Evolutionary conservation across 2,329 filamentous ascomycete genomes (phyloP), one percentile per base, ranked within the genome.

Genomic region (Rachicladosporium sp.): DNA sequence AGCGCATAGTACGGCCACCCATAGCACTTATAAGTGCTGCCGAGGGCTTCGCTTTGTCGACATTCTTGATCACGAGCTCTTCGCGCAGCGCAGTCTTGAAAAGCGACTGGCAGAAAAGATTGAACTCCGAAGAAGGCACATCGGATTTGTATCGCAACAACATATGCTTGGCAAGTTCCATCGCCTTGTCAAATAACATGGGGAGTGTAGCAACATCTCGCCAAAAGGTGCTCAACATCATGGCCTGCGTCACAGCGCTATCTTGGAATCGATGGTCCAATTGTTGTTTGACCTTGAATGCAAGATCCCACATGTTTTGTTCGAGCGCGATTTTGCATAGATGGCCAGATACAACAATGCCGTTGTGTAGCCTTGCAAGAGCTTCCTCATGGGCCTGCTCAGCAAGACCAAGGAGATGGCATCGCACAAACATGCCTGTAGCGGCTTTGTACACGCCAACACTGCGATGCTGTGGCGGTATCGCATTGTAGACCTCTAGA

Each of bases 351-450:
- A 55, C 40, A 21, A 50, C 46, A 35, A 45, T 36, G 19, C 45
- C 50, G 27, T 54, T 53, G 6, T 40, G 29, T 9, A 54, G 44
- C 38, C 45, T 49, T 11, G 33, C 30, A n/a, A 57, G 35, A 10
- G 53, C 54, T 33, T 56, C 53, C n/a, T 29, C 33, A 32, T 56
- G 53, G 21, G 52, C 35, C 9, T 38, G 42, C 10, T 41, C 21
- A n/a, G 47, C 47, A 10, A 44, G 37, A 4, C 37, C 41, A 10
- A 37, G 37, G n/a, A 44, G 27, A 11, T 38, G 29, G 7, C 46
- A 45, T 10, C 46, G 42, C 7, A 52, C 27, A 35, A 52, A 47
- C 3, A 42, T 44, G 10, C 39, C 29, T 8, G 50, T 29, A 10
- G 43, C 46, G 3, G 47, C 41, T 30, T 49, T 37, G 35, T 57